phyloP scores from a whole-genome alignment of 2,329 filamentous ascomycete species.

The Scopulariopsis brevicaulis region DNA sequence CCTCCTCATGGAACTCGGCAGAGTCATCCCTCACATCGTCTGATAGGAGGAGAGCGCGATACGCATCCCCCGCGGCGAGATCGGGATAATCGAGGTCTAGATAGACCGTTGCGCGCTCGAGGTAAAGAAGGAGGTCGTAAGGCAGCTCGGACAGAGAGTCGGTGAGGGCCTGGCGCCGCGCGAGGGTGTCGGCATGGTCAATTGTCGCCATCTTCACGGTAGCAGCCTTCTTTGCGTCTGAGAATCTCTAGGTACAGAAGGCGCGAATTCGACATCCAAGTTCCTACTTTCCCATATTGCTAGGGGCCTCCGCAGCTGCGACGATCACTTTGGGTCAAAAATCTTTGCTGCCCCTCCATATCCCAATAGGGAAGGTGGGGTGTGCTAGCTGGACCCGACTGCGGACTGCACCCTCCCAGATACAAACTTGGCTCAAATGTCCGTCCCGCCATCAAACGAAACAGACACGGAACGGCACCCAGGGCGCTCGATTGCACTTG shows the following conservation, averaged over 20 bases:
- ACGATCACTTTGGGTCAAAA: background rate
- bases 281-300: background rate
- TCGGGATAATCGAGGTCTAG: constrained; percentile 75
- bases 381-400: background rate
- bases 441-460: background rate
- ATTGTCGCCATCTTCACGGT: background rate
- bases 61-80: constrained; percentile 80
- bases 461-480: background rate
- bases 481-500: no score
- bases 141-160: constrained; percentile 36
- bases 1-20: constrained; percentile 71
- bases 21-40: constrained; percentile 71
- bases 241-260: background rate
- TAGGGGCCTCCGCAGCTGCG: background rate
- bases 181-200: constrained; percentile 28
- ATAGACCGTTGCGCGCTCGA: constrained; percentile 61
- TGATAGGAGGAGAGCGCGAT: constrained; percentile 75
- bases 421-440: background rate
- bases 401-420: background rate
- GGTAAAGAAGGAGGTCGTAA: constrained; percentile 53
- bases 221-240: background rate
- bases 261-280: background rate
- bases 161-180: constrained; percentile 45
- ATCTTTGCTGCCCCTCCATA: background rate
- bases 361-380: background rate